phyloP scores from a whole-genome alignment of 768 basidiomycete genomes.

The Tricholoma sp. region DNA sequence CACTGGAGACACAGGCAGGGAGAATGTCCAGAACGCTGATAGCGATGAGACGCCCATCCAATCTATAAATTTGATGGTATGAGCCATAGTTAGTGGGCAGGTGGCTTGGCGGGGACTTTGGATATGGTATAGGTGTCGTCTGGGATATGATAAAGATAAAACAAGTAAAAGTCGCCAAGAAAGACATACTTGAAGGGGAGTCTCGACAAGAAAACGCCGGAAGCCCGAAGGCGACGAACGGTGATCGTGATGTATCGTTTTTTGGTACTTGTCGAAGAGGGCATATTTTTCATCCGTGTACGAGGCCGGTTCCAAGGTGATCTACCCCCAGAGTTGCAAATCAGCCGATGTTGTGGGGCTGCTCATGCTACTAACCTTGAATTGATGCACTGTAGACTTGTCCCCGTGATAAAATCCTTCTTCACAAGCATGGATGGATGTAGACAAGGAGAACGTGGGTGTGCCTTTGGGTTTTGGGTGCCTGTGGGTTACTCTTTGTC shows the following conservation, averaged over 20 bases:
- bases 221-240: slow-evolving; percentile 51
- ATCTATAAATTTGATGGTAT: slow-evolving; percentile 82
- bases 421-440: slow-evolving; percentile 57
- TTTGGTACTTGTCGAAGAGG: slow-evolving; percentile 76
- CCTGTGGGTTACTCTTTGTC: background rate
- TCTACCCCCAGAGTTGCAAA: slow-evolving; percentile 37
- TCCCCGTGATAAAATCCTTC: slow-evolving; percentile 23
- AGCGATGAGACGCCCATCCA: slow-evolving; percentile 80
- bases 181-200: slow-evolving; percentile 61
- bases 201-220: slow-evolving; percentile 70
- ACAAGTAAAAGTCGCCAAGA: background rate
- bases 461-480: slow-evolving; percentile 10
- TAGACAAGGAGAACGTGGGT: slow-evolving; percentile 36
- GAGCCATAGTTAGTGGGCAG: slow-evolving; percentile 84
- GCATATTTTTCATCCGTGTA: slow-evolving; percentile 77
- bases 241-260: slow-evolving; percentile 67
- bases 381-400: slow-evolving; percentile 40
- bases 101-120: slow-evolving; percentile 39
- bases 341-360: background rate
- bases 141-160: slow-evolving; percentile 19
- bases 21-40: slow-evolving; percentile 89
- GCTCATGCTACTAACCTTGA: slow-evolving; percentile 42
- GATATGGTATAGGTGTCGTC: slow-evolving; percentile 60
- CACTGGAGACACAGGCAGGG: slow-evolving; percentile 74
- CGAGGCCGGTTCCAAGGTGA: slow-evolving; percentile 68